Percentiles rank a stretch among this genome's conserved stretches.
Conservation (phyloP, 768 basidiomycete genomes). For the Termitomyces sp. region DNA sequence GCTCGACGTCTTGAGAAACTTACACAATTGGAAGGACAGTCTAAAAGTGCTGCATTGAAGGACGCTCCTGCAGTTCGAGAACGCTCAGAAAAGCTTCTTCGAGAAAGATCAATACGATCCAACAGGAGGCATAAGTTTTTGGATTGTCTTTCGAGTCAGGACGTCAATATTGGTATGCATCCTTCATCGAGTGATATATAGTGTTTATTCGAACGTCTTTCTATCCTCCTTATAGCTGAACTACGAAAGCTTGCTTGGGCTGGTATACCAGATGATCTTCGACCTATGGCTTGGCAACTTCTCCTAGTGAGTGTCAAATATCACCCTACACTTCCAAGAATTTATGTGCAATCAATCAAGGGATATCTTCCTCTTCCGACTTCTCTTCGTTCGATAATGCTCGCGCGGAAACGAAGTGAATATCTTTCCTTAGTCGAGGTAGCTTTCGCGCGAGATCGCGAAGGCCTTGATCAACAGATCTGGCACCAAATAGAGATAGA, state of each 20-base stretch:
- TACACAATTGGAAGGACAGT: slow-evolving; percentile 17
- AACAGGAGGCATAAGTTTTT: slow-evolving; percentile 79
- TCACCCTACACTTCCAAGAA: not conserved
- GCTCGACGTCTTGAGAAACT: slow-evolving; percentile 31
- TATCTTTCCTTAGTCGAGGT: slow-evolving; percentile 86
- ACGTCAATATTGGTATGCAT: slow-evolving; percentile 75
- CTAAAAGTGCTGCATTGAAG: slow-evolving; percentile 17
- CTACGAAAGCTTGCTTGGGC: slow-evolving; percentile 92
- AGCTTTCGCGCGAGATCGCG: slow-evolving; percentile 81
- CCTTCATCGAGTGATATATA: not conserved
- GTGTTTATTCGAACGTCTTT: not conserved
- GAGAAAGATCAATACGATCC: slow-evolving; percentile 73
- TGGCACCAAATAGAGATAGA: slow-evolving; percentile 99
- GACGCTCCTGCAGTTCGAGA: slow-evolving; percentile 27
- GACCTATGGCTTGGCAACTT: slow-evolving; percentile 92
- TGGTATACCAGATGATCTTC: slow-evolving; percentile 82
- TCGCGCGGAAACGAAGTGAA: slow-evolving; percentile 88
- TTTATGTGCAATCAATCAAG: slow-evolving; percentile 40
- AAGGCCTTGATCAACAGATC: slow-evolving; percentile 90
- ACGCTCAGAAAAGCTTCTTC: slow-evolving; percentile 54
- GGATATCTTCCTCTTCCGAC: slow-evolving; percentile 89
- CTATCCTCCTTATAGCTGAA: slow-evolving; percentile 44
- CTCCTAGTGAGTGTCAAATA: slow-evolving; percentile 60
- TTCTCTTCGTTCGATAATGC: slow-evolving; percentile 65
- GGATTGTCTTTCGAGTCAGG: slow-evolving; percentile 67